Percentiles rank a stretch among this genome's conserved stretches.
Evolutionary conservation across 1,139 yeast genomes (phyloP).

Genomic region (Eremothecium gossypii): DNA sequence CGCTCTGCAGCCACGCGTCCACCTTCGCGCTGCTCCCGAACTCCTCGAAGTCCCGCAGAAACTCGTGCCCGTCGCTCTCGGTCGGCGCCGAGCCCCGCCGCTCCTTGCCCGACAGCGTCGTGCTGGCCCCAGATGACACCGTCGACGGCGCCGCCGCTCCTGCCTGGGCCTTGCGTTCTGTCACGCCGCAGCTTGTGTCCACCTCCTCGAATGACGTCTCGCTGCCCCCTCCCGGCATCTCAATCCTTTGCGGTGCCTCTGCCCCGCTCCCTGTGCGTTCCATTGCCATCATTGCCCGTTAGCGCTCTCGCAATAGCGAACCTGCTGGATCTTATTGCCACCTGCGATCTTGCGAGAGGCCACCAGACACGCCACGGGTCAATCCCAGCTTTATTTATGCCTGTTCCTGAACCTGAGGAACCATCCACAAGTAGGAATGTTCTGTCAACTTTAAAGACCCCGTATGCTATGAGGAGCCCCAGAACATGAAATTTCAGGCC

Average conservation of each 20-base stretch:
- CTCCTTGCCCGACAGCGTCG: slow-evolving; percentile 18
- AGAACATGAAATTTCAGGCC: background rate
- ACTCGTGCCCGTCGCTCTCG: slow-evolving; percentile 19
- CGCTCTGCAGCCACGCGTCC: slow-evolving; percentile 3
- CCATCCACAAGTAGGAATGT: background rate
- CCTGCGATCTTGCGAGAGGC: too few species aligned
- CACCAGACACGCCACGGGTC: too few species aligned
- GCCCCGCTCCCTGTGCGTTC: too few species aligned
- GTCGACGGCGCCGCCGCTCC: slow-evolving; percentile 20
- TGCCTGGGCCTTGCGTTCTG: background rate
- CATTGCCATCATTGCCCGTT: too few species aligned
- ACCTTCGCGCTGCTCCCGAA: slow-evolving; percentile 15
- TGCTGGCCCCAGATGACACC: slow-evolving; percentile 23
- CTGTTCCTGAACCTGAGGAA: background rate
- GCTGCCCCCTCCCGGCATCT: slow-evolving; percentile 13
- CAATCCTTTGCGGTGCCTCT: too few species aligned
- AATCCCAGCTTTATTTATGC: background rate
- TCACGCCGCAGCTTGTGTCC: slow-evolving; percentile 19
- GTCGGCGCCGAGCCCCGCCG: slow-evolving; percentile 13
- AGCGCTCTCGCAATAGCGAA: too few species aligned
- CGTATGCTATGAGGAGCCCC: background rate
- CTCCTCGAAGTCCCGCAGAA: slow-evolving; percentile 25
- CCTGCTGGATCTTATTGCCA: too few species aligned
- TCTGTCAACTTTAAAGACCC: background rate
- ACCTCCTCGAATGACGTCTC: slow-evolving; percentile 29